phyloP scores from a whole-genome alignment of 495 filamentous ascomycete species.

The Penicillium paxilli region DNA sequence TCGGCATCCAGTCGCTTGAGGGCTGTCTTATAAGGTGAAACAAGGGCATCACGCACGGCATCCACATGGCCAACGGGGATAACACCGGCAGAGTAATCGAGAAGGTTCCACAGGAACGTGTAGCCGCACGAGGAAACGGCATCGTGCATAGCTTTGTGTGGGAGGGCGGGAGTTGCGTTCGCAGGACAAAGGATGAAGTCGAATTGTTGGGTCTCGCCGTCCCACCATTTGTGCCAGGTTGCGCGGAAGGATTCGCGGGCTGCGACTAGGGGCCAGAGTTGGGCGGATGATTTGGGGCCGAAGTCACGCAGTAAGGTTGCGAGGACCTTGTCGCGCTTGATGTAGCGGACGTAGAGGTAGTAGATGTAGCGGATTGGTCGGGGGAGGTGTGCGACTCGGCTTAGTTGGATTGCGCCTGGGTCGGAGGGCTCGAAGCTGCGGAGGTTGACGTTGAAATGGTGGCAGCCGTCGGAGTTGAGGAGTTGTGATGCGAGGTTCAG shows the following conservation, averaged over 20 bases:
- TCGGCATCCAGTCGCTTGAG: conserved; percentile 45
- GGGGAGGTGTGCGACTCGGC: conserved; percentile 70
- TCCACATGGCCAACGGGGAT: conserved; percentile 88
- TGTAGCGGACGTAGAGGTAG: conserved; percentile 84
- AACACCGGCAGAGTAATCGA: conserved; percentile 87
- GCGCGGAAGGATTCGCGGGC: conserved; percentile 75
- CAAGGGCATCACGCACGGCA: conserved; percentile 62
- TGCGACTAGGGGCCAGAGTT: conserved; percentile 80
- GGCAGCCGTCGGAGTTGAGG: conserved; percentile 83
- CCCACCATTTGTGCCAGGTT: conserved; percentile 83
- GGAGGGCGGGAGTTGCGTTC: conserved; percentile 88
- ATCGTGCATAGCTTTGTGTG: conserved; percentile 82
- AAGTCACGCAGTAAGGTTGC: conserved; percentile 74
- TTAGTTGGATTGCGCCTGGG: conserved; percentile 72
- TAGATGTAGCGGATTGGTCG: conserved; percentile 79
- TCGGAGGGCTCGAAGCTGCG: conserved; percentile 80
- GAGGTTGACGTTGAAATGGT: conserved; percentile 77
- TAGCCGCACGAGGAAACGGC: conserved; percentile 90
- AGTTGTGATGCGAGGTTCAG: conserved; percentile 80
- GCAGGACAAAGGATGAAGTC: conserved; percentile 84
- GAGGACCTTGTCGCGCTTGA: conserved; percentile 73
- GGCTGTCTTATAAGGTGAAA: conserved; percentile 50
- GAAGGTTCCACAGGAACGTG: conserved; percentile 92
- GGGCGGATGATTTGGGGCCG: conserved; percentile 64
- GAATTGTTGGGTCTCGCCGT: conserved; percentile 57